Evolutionary conservation across 371 early-diverging fungal genomes (phyloP).

Genomic region (Choanephora cucurbitarum): DNA sequence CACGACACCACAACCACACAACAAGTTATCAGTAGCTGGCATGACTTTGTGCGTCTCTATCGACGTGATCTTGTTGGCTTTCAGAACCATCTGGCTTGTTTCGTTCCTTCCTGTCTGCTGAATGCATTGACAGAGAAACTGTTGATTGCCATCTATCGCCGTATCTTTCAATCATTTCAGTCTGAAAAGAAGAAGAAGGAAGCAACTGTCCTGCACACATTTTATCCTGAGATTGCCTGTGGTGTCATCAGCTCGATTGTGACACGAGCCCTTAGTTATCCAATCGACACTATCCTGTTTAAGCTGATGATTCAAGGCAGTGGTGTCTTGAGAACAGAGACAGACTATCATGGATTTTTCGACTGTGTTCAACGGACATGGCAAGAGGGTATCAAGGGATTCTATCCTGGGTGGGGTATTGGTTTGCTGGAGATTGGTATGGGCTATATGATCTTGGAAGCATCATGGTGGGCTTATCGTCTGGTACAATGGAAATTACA

Average conservation of each 20-base stretch:
- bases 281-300: constrained; percentile 55
- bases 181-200: constrained; percentile 19
- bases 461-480: constrained; percentile 43
- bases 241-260: constrained; percentile 58
- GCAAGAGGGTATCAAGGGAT: constrained; percentile 43
- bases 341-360: constrained; percentile 50
- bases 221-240: constrained; percentile 62
- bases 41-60: constrained; percentile 46
- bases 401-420: constrained; percentile 50
- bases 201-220: constrained; percentile 46
- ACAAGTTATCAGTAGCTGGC: constrained; percentile 29
- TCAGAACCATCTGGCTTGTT: constrained; percentile 32
- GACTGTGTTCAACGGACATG: constrained; percentile 42
- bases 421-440: constrained; percentile 39
- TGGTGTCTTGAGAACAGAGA: constrained; percentile 42
- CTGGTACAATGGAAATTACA: constrained; percentile 33
- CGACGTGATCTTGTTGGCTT: constrained; percentile 47
- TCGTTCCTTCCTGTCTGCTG: constrained; percentile 55
- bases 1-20: constrained; percentile 28
- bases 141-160: constrained; percentile 50
- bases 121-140: constrained; percentile 53
- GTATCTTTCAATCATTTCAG: constrained; percentile 27
- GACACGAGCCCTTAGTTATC: constrained; percentile 52
- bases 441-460: constrained; percentile 43
- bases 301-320: constrained; percentile 58